Evolutionary conservation across 2,329 filamentous ascomycete genomes (phyloP).

Genomic region (Volutella citrinella): DNA sequence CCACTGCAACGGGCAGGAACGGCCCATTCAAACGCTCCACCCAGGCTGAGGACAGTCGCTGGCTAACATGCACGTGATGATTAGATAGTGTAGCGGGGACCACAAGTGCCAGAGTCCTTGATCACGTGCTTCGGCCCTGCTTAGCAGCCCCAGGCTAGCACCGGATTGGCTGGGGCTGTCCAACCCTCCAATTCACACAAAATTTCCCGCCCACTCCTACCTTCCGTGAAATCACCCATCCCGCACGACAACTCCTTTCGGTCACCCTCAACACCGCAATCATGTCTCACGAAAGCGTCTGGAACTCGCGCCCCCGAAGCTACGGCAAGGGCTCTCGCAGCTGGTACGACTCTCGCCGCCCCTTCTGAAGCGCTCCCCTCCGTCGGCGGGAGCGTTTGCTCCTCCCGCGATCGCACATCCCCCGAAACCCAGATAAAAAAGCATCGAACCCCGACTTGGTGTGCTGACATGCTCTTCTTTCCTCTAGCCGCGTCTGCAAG

Average conservation of each 20-base stretch:
- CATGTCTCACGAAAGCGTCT: slow-evolving; percentile 87
- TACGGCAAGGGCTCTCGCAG: slow-evolving; percentile 95
- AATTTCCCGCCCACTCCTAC: slow-evolving; percentile 35
- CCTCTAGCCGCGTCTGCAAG: slow-evolving; percentile 66
- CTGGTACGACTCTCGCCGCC: slow-evolving; percentile 63
- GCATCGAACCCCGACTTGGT: slow-evolving; percentile 8
- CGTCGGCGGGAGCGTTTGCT: too few species aligned
- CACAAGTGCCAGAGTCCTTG: not conserved
- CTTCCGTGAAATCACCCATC: slow-evolving; percentile 32
- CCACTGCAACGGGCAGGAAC: too few species aligned
- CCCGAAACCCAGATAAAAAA: not conserved
- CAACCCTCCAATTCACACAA: slow-evolving; percentile 40
- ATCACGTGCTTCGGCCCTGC: slow-evolving; percentile 18
- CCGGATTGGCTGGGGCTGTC: slow-evolving; percentile 34
- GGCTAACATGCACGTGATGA: slow-evolving; percentile 27
- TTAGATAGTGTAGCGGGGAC: slow-evolving; percentile 10
- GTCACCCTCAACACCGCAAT: slow-evolving; percentile 39
- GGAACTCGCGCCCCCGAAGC: slow-evolving; percentile 95
- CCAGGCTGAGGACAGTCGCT: too few species aligned
- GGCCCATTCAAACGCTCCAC: too few species aligned
- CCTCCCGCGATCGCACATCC: too few species aligned
- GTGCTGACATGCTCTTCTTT: slow-evolving; percentile 29
- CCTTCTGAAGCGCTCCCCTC: slow-evolving; percentile 6
- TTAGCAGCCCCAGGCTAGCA: too few species aligned
- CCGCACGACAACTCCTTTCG: slow-evolving; percentile 27